Evolutionary conservation across 768 basidiomycete species (phyloP), one percentile per base, ranked within the genome.

Genomic region (Calocera cornea): DNA sequence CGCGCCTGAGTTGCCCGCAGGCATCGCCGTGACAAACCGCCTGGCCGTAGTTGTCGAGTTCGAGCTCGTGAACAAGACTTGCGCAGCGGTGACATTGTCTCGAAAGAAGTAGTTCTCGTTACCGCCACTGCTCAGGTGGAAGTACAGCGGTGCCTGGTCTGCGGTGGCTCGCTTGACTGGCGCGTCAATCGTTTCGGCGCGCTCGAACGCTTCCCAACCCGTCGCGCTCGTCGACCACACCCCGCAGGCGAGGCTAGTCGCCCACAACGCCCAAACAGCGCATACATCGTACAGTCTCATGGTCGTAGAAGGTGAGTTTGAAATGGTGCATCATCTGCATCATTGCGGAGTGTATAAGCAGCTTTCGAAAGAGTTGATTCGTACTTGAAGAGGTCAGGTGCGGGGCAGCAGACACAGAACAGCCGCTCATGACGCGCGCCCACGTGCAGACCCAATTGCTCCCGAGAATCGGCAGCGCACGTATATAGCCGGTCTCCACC

Each of bases 101-200:
- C 80, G 72, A 64, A 77, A 77, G 68, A 80, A 78, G 71, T 78
- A 80, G 71, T 81, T 81, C 66, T 79, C 77, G 70, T 81, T 80
- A 16, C 76, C 76, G 17, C 78, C 79, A 70, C 75, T 76, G 16
- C 72, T 69, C n/a, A 79, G 73, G 34, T 77, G 74, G 65, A 79
- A 77, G 65, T 69, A 41, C 7, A 71, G 68, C 34, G 68, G 64
- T 19, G 68, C 38, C 11, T 60, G 54, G 7, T 60, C 54, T 2
- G 19, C 27, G 7, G 54, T 60, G 11, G 54, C 54, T 60, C 54
- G 54, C 22, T 60, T 60, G 2, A 7, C 54, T 33, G 54, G 54
- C 16, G 27, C 54, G 11, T 60, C 54, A 10, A 29, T 11, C 31
- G 22, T 12, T 7, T 60, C 54, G 8, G 54, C 8, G 27, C 27